Percentiles rank a stretch among this genome's conserved stretches.
Evolutionary conservation across 164 flowering plant genomes (phyloP).

Genomic region (Umbilicus rupestris): DNA sequence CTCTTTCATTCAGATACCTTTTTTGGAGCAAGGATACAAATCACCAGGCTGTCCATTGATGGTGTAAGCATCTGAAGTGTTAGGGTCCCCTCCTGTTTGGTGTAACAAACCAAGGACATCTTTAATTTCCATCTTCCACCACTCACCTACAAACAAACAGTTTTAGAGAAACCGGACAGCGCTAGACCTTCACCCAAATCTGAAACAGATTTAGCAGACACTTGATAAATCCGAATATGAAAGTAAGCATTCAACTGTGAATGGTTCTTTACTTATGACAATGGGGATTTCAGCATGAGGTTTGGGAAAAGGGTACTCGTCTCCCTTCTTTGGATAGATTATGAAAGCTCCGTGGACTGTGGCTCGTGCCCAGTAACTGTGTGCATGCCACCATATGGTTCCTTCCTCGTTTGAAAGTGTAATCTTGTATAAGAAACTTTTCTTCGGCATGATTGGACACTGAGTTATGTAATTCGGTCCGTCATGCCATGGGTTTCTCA

Average conservation of each 20-base stretch:
- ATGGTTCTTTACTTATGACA: constrained; percentile 10
- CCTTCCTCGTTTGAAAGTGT: constrained; percentile 11
- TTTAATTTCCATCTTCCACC: constrained; percentile 40
- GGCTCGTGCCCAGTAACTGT: constrained; percentile 7
- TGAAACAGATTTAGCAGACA: not conserved
- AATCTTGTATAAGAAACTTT: constrained; percentile 6
- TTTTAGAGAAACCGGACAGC: not conserved
- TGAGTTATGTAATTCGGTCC: constrained; percentile 12
- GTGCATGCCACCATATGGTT: constrained; percentile 17
- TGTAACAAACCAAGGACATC: constrained; percentile 16
- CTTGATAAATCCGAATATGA: not conserved
- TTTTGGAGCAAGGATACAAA: constrained; percentile 34
- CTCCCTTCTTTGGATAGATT: constrained; percentile 8
- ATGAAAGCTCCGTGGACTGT: constrained; percentile 13
- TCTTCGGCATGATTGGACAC: constrained; percentile 3
- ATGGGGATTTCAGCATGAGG: constrained; percentile 14
- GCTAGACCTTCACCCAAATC: not conserved
- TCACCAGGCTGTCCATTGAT: constrained; percentile 62
- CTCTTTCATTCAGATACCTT: constrained; percentile 19
- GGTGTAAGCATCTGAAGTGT: constrained; percentile 37
- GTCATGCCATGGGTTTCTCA: constrained; percentile 9
- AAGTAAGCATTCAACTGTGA: too few species aligned
- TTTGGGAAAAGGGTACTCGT: constrained; percentile 12
- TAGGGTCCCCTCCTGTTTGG: constrained; percentile 28
- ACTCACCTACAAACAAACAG: constrained; percentile 26